Evolutionary conservation across 768 basidiomycete genomes (phyloP).

Genomic region (Pulveroboletus sp.): DNA sequence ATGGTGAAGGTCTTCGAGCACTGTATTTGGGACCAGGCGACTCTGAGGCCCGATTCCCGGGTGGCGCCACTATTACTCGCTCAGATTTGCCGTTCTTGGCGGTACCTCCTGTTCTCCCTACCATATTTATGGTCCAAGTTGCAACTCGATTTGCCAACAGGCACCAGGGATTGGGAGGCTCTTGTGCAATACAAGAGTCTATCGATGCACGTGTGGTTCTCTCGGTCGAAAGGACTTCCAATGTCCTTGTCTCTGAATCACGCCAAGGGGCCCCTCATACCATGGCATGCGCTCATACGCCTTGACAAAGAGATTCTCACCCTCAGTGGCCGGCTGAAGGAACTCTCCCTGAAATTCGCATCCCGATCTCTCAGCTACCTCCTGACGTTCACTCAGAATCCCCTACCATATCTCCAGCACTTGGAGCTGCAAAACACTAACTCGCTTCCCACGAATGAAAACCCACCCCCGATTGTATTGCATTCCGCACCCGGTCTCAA

Average conservation of each 20-base stretch:
- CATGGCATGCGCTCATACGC: conserved; percentile 25
- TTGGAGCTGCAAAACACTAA: conserved; percentile 27
- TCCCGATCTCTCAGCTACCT: conserved; percentile 23
- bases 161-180: conserved; percentile 19
- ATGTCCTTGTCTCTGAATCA: conserved; percentile 24
- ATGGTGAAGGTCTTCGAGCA: conserved; percentile 25
- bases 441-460: conserved; percentile 21
- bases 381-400: conserved; percentile 25
- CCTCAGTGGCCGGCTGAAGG: conserved; percentile 18
- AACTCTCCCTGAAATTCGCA: conserved; percentile 20
- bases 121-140: conserved; percentile 23
- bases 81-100: conserved; percentile 31
- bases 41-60: conserved; percentile 8
- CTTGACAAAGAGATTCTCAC: conserved; percentile 29
- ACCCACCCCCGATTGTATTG: conserved; percentile 21
- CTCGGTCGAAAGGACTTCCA: conserved; percentile 27
- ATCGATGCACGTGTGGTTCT: conserved; percentile 29
- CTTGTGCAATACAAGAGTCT: conserved; percentile 25
- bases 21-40: conserved; percentile 12
- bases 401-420: conserved; percentile 21
- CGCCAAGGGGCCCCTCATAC: conserved; percentile 17
- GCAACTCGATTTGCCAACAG: conserved; percentile 21
- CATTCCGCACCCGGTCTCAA: conserved; percentile 26
- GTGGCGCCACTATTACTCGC: conserved; percentile 23
- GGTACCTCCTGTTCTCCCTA: conserved; percentile 27